Conservation (phyloP, 805 yeast species). For the Schizosaccharomyces pombe region DNA sequence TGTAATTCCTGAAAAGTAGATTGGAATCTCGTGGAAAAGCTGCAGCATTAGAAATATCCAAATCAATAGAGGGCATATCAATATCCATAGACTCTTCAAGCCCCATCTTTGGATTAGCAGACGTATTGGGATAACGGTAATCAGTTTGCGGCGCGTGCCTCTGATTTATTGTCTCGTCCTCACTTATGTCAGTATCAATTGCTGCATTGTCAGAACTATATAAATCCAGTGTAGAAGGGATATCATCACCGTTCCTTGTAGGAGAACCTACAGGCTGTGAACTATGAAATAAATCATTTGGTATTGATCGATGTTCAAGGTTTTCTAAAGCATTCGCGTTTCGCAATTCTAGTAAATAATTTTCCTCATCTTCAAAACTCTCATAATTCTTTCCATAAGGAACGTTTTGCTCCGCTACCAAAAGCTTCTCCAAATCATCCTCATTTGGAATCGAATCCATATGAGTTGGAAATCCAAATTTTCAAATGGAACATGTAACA, state of each 20-base stretch:
- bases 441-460: neutral
- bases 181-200: neutral
- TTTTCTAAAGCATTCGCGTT: neutral
- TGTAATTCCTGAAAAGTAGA: too few species aligned
- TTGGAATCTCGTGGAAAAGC: too few species aligned
- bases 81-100: too few species aligned
- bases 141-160: neutral
- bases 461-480: too few species aligned
- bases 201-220: neutral
- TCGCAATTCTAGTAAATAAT: neutral
- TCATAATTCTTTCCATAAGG: neutral
- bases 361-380: neutral
- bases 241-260: neutral
- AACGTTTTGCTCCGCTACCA: neutral
- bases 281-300: neutral
- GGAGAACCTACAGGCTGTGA: neutral
- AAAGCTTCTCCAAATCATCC: neutral
- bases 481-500: too few species aligned
- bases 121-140: too few species aligned
- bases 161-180: neutral
- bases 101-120: too few species aligned
- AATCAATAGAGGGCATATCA: too few species aligned
- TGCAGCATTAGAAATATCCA: too few species aligned
- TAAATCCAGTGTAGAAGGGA: neutral
- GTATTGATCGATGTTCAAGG: neutral